phyloP scores from a whole-genome alignment of 2,329 filamentous ascomycete species.

The Colletotrichum musicola region DNA sequence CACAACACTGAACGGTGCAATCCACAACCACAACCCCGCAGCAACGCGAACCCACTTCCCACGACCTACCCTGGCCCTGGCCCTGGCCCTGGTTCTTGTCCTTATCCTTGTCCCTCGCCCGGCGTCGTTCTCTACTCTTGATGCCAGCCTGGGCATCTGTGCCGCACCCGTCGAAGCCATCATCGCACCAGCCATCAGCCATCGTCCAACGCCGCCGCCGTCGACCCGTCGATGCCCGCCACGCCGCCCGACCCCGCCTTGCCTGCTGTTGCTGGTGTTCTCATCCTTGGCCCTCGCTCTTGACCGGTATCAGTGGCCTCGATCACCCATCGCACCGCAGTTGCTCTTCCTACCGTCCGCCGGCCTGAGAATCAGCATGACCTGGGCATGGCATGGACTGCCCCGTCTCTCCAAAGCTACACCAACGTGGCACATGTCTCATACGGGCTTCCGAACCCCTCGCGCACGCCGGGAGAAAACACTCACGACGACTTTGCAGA shows the following conservation, averaged over 20 bases:
- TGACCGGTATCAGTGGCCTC: background rate
- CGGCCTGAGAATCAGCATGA: too few relatives aligned
- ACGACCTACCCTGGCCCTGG: too few relatives aligned
- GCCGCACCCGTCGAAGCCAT: conserved; percentile 27
- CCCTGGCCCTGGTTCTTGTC: background rate
- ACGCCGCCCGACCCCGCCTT: conserved; percentile 23
- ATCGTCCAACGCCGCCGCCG: conserved; percentile 1
- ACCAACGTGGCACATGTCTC: too few relatives aligned
- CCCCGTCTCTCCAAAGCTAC: too few relatives aligned
- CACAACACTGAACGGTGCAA: background rate
- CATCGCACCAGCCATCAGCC: conserved; percentile 19
- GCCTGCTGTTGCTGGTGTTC: background rate
- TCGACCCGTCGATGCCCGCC: conserved; percentile 4
- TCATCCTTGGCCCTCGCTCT: background rate
- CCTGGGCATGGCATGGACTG: too few relatives aligned
- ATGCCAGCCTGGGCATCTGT: conserved; percentile 14
- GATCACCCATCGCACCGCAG: background rate
- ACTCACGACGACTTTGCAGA: too few relatives aligned
- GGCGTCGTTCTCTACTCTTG: conserved; percentile 3
- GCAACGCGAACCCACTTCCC: background rate
- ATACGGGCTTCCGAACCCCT: too few relatives aligned
- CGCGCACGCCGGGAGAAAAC: too few relatives aligned
- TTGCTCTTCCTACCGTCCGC: too few relatives aligned
- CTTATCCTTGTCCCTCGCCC: background rate
- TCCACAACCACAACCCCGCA: background rate